Percentiles rank a stretch among this genome's conserved stretches.
Conservation (phyloP, 208 protist genomes). For the Leishmania gerbilli region DNA sequence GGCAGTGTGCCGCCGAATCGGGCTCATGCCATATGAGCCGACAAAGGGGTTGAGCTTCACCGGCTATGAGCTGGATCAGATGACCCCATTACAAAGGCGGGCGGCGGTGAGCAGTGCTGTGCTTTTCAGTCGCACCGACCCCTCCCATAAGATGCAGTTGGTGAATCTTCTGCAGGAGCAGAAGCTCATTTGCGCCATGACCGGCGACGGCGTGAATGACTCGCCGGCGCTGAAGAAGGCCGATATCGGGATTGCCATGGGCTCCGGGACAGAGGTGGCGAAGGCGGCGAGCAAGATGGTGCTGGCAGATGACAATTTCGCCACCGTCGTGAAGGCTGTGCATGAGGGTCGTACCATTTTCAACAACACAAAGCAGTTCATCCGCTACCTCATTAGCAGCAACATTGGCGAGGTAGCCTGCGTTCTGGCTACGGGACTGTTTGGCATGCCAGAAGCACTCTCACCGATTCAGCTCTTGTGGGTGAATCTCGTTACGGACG, state of each 20-base stretch:
- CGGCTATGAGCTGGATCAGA: constrained; percentile 71
- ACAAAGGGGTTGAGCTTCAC: constrained; percentile 62
- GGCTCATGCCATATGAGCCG: constrained; percentile 71
- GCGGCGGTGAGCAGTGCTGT: constrained; percentile 59
- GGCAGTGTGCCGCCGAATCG: constrained; percentile 95
- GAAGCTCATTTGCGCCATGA: constrained; percentile 90
- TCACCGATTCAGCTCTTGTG: constrained; percentile 97
- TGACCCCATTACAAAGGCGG: constrained; percentile 59
- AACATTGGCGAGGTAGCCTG: constrained; percentile 97
- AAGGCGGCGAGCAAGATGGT: constrained; percentile 97
- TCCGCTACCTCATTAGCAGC: constrained; percentile 97
- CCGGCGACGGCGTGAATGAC: constrained; percentile 93
- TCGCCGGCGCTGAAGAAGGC: constrained; percentile 98
- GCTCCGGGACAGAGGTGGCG: constrained; percentile 97
- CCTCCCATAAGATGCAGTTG: constrained; percentile 88
- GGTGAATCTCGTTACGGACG: constrained; percentile 99
- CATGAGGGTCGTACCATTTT: constrained; percentile 96
- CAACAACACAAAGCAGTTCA: constrained; percentile 98
- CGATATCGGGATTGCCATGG: constrained; percentile 99
- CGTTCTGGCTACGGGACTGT: constrained; percentile 79
- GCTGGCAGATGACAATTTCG: constrained; percentile 96
- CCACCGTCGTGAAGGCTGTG: constrained; percentile 96
- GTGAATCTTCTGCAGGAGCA: constrained; percentile 84
- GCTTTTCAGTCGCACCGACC: constrained; percentile 85
- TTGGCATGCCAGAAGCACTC: constrained; percentile 94